Evolutionary conservation across 805 yeast species (phyloP).

Genomic region (Hanseniaspora mollemarum): DNA sequence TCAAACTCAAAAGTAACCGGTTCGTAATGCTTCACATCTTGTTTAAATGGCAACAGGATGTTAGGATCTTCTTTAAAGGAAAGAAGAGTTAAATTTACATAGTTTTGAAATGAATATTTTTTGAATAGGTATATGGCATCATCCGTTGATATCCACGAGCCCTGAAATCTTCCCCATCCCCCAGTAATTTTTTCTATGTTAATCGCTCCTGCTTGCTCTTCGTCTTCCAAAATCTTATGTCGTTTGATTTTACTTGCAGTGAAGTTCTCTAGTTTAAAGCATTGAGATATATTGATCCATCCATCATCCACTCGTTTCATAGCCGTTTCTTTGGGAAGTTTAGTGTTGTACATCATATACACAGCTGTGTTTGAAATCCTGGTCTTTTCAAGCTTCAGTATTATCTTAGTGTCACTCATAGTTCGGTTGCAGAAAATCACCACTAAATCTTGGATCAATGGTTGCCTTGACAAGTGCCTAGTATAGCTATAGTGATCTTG

Average conservation of each 20-base stretch:
- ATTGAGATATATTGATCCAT: conserved; percentile 87
- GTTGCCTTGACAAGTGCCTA: background rate
- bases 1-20: conserved; percentile 10
- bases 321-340: conserved; percentile 23
- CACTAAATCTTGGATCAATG: too few species aligned
- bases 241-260: conserved; percentile 55
- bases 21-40: conserved; percentile 25
- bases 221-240: conserved; percentile 63
- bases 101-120: conserved; percentile 40
- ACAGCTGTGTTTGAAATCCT: conserved; percentile 11
- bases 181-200: conserved; percentile 60
- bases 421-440: too few species aligned
- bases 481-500: too few species aligned
- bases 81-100: conserved; percentile 41
- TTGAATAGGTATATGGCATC: conserved; percentile 51
- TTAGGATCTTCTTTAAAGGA: conserved; percentile 41
- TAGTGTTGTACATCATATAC: conserved; percentile 18
- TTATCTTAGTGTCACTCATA: background rate
- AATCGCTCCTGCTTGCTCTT: conserved; percentile 57
- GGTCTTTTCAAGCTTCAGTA: conserved; percentile 8
- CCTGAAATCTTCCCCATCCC: conserved; percentile 76
- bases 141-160: conserved; percentile 71
- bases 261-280: conserved; percentile 63
- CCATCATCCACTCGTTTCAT: conserved; percentile 87
- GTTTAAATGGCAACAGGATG: conserved; percentile 35